These are phyloP conservation scores for Penicillium vulpinum DNA, from an alignment of 2,329 filamentous ascomycete genomes.

Conservation along the genomic window DNA sequence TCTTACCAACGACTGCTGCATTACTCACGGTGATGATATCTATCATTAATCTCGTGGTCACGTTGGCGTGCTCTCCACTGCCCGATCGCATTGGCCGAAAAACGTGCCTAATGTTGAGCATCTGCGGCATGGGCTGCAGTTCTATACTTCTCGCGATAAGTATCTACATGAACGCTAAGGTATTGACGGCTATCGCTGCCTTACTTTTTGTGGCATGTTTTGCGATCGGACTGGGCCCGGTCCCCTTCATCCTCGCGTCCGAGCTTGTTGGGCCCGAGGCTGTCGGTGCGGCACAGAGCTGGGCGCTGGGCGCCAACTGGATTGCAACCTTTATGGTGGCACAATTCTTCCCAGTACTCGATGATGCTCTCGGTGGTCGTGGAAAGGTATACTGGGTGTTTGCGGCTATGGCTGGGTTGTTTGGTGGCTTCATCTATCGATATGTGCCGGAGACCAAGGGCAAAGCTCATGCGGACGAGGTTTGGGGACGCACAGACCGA, in stretches of 20 bases:
- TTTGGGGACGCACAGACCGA: constrained; percentile 69
- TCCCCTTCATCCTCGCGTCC: constrained; percentile 90
- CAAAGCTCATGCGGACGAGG: constrained; percentile 79
- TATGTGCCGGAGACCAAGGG: constrained; percentile 86
- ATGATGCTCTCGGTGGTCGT: constrained; percentile 70
- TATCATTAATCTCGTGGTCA: constrained; percentile 80
- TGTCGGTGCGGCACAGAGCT: constrained; percentile 86
- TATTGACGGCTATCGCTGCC: constrained; percentile 77
- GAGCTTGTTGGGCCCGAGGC: constrained; percentile 90
- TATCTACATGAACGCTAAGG: constrained; percentile 70
- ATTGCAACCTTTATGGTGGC: constrained; percentile 88
- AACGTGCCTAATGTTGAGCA: constrained; percentile 76
- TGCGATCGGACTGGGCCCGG: constrained; percentile 84
- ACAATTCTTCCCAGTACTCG: constrained; percentile 90
- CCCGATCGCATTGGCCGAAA: constrained; percentile 88
- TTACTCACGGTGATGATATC: constrained; percentile 87
- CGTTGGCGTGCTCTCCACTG: constrained; percentile 76
- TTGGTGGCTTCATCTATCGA: constrained; percentile 69
- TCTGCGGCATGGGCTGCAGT: constrained; percentile 78
- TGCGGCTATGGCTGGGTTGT: constrained; percentile 67
- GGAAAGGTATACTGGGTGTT: constrained; percentile 95
- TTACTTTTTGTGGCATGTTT: constrained; percentile 87
- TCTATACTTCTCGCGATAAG: constrained; percentile 76
- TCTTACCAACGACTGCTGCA: constrained; percentile 78
- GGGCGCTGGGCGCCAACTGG: constrained; percentile 84